Base-by-base conservation (phyloP, 2,329 filamentous ascomycete species). In the Alternaria ventricosa region DNA sequence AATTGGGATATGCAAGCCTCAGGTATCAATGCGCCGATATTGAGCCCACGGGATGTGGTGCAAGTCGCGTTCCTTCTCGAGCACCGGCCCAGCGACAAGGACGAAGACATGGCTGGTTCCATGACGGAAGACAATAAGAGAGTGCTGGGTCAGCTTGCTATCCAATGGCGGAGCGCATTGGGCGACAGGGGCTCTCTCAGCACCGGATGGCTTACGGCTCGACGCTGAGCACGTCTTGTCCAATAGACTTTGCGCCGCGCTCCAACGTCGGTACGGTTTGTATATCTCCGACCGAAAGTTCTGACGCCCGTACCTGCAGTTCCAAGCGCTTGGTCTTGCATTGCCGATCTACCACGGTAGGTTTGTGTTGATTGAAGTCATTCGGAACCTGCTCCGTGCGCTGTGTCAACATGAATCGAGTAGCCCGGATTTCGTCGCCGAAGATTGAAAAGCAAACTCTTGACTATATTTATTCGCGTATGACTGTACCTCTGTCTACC, bases 111-210 rank as follows among this genome's bases (percentile, higher is more conserved):
- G 49, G 81, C 84, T 57, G 74, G 66, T 50, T 41, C 64, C 12
- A 36, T 47, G 13, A 41, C 51, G n/a, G 64, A 69, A 25, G 80
- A 81, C 64, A 82, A 82, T 18, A 83, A 85, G 64, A 83, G 92
- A 41, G 84, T 90, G 20, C 89, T 98, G 75, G 95, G 94, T 6
- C 89, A 96, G 66, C 81, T 98, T 69, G 90, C 90, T 46, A 92
- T 98, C 63, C 91, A 93, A 58, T 99, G 96, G 96, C 87, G 92
- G 67, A 91, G 92, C 41, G 88, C 92, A 65, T 94, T 97, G 91
- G 96, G 96, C 0, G 96, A 95, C 80, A 87, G 88, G 72, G 96
- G 96, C 0, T 94, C 89, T 71, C 83, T 99, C 76, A 93, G 90
- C 47, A 99, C 96, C 7, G 94, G 94, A 10, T 95, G 91, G 85